phyloP scores from a whole-genome alignment of 2,329 filamentous ascomycete genomes.

The Fulvia fulva region DNA sequence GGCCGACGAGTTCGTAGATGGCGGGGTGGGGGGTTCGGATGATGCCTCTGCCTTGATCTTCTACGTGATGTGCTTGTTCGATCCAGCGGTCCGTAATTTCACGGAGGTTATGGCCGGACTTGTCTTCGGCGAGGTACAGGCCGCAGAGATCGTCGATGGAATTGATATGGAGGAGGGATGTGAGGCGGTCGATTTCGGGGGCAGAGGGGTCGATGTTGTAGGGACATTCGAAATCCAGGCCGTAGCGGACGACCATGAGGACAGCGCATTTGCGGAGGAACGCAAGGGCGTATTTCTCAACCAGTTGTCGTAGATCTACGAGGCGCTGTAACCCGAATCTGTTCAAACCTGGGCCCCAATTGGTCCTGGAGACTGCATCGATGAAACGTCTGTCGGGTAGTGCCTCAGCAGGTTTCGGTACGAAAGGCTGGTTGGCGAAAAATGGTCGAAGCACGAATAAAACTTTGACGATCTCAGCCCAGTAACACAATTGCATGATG shows the following conservation, averaged over 20 bases:
- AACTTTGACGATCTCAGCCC: constrained; percentile 85
- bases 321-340: not conserved
- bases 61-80: constrained; percentile 46
- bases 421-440: constrained; percentile 1
- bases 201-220: constrained; percentile 34
- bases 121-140: constrained; percentile 45
- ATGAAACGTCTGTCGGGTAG: not conserved
- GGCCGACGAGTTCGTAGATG: constrained; percentile 88
- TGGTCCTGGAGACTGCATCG: not conserved
- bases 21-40: constrained; percentile 70
- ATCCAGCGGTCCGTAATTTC: constrained; percentile 68
- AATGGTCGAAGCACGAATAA: constrained; percentile 51
- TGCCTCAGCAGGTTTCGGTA: not conserved
- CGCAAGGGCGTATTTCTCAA: constrained; percentile 78
- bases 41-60: constrained; percentile 14
- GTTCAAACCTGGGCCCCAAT: constrained; percentile 23
- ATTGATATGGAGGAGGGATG: constrained; percentile 69
- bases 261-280: constrained; percentile 85
- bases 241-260: constrained; percentile 81
- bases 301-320: constrained; percentile 35
- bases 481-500: constrained; percentile 78
- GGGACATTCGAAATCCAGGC: constrained; percentile 75
- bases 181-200: constrained; percentile 73
- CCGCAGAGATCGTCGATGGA: constrained; percentile 74
- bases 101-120: constrained; percentile 41